A percentile compares a stretch with the other conserved stretches of the same genome.
These are phyloP conservation scores for Pseudopithomyces chartarum DNA, from an alignment of 2,329 filamentous ascomycete species.

Conservation along the genomic window DNA sequence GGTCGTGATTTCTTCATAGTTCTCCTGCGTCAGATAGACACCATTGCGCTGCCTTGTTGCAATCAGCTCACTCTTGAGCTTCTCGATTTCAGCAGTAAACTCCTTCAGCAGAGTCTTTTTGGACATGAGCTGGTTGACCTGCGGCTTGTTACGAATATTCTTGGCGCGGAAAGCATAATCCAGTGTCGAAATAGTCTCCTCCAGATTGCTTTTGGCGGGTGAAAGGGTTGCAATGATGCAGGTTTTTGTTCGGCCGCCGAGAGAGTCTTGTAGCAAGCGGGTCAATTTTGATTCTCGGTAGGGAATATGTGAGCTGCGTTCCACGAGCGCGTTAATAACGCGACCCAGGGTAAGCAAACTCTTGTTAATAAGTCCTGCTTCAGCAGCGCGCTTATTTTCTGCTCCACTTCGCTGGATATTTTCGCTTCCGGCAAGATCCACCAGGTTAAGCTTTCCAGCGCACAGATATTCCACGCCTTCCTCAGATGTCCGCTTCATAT, in stretches of 20 bases:
- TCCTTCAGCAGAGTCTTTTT: constrained; percentile 92
- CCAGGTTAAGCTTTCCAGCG: constrained; percentile 91
- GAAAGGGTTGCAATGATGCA: constrained; percentile 98
- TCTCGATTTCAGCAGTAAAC: constrained; percentile 91
- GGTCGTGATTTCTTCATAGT: constrained; percentile 87
- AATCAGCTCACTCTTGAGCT: constrained; percentile 90
- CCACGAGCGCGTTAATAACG: constrained; percentile 96
- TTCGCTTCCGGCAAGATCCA: constrained; percentile 95
- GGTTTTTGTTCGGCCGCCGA: constrained; percentile 94
- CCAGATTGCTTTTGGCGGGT: constrained; percentile 90
- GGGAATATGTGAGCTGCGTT: constrained; percentile 87
- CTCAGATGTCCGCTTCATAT: constrained; percentile 80
- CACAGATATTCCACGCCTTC: constrained; percentile 88
- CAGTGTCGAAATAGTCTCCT: constrained; percentile 96
- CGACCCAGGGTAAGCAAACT: constrained; percentile 91
- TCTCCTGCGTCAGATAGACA: constrained; percentile 88
- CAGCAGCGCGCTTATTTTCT: constrained; percentile 95
- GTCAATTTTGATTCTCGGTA: constrained; percentile 96
- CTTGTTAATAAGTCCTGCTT: constrained; percentile 98
- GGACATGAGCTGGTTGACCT: constrained; percentile 87
- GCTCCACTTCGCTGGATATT: constrained; percentile 97
- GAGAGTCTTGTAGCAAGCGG: constrained; percentile 89
- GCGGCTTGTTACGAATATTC: constrained; percentile 97
- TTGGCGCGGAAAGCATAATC: constrained; percentile 98
- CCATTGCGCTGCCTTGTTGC: constrained; percentile 92